These are phyloP conservation scores for Leishmania lainsoni DNA, from an alignment of 208 protist genomes.

Conservation along the genomic window DNA sequence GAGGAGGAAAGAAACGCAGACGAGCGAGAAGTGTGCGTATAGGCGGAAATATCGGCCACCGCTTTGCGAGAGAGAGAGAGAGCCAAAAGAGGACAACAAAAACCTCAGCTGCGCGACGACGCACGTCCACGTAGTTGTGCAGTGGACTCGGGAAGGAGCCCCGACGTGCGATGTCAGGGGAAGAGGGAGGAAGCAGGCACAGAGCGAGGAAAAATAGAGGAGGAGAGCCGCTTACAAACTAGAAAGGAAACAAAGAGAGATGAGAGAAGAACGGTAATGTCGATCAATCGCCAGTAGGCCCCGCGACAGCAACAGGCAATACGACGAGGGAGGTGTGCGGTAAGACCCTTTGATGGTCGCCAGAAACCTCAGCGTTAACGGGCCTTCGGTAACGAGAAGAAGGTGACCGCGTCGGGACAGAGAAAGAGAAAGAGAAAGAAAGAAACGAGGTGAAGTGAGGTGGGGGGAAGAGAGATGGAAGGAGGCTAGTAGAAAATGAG, in stretches of 20 bases:
- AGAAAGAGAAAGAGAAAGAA: neutral
- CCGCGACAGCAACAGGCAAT: neutral
- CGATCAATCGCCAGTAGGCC: neutral
- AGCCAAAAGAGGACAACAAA: neutral
- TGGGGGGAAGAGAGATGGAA: neutral
- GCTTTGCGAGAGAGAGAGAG: neutral
- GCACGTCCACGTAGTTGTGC: neutral
- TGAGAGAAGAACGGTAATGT: neutral
- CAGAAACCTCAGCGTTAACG: neutral
- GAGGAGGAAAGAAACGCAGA: neutral
- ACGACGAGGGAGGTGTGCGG: neutral
- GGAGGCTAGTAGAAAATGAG: neutral
- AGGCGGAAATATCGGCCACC: neutral
- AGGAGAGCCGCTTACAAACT: neutral
- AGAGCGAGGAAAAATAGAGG: neutral
- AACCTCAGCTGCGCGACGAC: too few species aligned
- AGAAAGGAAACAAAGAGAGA: constrained; percentile 6
- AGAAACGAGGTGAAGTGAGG: neutral
- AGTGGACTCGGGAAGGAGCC: neutral
- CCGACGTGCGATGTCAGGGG: neutral
- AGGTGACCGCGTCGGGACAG: neutral
- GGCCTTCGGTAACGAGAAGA: neutral
- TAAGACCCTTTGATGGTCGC: neutral
- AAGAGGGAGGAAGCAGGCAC: neutral
- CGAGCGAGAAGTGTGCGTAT: too few species aligned